Conservation (phyloP, 257 asterid genomes). For the Rubia yunnanensis region DNA sequence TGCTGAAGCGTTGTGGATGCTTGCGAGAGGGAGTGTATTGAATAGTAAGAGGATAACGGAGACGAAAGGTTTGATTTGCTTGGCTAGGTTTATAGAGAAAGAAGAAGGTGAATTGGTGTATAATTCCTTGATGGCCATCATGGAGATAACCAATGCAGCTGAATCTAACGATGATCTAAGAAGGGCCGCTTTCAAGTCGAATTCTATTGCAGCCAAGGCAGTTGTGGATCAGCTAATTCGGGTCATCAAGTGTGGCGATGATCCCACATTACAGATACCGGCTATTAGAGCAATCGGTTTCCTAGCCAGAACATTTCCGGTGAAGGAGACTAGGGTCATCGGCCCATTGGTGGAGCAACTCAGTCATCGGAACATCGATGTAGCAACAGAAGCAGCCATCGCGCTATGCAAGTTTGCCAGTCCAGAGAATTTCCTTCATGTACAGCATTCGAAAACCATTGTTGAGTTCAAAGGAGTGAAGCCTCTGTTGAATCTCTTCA, state of each 20-base stretch:
- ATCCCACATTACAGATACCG: slow-evolving; percentile 28
- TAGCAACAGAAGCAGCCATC: slow-evolving; percentile 53
- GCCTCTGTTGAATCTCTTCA: slow-evolving; percentile 40
- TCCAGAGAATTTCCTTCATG: slow-evolving; percentile 50
- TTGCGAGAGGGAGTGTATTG: slow-evolving; percentile 52
- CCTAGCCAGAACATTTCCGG: slow-evolving; percentile 71
- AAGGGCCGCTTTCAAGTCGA: slow-evolving; percentile 60
- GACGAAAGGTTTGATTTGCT: slow-evolving; percentile 73
- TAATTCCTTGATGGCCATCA: slow-evolving; percentile 60
- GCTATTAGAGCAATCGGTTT: slow-evolving; percentile 60
- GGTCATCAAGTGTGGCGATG: slow-evolving; percentile 37
- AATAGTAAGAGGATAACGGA: slow-evolving; percentile 64
- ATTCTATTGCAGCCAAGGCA: slow-evolving; percentile 76
- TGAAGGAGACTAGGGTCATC: slow-evolving; percentile 59
- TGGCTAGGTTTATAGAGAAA: slow-evolving; percentile 63
- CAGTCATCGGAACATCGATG: slow-evolving; percentile 42
- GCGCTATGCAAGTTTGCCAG: slow-evolving; percentile 59
- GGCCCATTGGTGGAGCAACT: slow-evolving; percentile 47
- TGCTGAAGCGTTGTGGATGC: slow-evolving; percentile 75
- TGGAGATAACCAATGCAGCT: slow-evolving; percentile 76
- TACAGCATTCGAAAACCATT: slow-evolving; percentile 58
- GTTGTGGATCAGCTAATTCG: slow-evolving; percentile 73
- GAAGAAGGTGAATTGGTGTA: slow-evolving; percentile 56
- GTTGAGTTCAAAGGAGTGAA: slow-evolving; percentile 58
- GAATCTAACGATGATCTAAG: slow-evolving; percentile 62